A percentile compares a stretch with the other conserved stretches of the same genome.
Evolutionary conservation across 2,329 filamentous ascomycete genomes (phyloP).

Genomic region (Colletotrichum sp.): DNA sequence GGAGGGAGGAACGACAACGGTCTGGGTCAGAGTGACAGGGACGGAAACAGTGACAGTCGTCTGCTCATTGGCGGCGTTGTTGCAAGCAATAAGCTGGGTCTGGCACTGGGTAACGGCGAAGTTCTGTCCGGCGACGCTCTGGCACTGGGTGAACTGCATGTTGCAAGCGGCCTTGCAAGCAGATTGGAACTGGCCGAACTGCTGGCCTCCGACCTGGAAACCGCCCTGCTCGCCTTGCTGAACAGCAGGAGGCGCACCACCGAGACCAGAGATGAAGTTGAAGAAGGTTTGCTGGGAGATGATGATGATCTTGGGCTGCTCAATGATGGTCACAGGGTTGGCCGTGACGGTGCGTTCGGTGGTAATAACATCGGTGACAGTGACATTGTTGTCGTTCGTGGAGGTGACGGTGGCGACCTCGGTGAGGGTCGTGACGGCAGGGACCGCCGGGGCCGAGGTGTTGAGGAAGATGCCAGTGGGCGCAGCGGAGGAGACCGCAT

Average conservation of each 20-base stretch:
- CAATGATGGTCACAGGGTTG: constrained; percentile 6
- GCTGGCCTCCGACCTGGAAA: constrained; percentile 21
- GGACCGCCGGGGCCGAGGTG: constrained; percentile 10
- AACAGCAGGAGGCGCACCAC: constrained; percentile 17
- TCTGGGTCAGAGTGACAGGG: constrained; percentile 21
- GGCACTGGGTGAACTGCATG: constrained; percentile 23
- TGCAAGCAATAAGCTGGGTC: constrained; percentile 21
- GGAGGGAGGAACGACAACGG: constrained; percentile 14
- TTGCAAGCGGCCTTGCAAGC: constrained; percentile 21
- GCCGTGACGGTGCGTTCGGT: constrained; percentile 15
- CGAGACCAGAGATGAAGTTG: constrained; percentile 22
- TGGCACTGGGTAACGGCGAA: constrained; percentile 24
- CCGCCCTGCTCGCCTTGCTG: constrained; percentile 16
- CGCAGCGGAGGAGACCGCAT: background rate
- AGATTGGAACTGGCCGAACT: constrained; percentile 21
- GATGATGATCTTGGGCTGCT: constrained; percentile 20
- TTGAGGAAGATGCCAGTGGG: constrained; percentile 17
- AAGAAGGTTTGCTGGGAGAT: constrained; percentile 23
- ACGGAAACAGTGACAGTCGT: constrained; percentile 21
- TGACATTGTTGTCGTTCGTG: constrained; percentile 6
- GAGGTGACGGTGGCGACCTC: constrained; percentile 11
- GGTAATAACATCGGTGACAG: constrained; percentile 19
- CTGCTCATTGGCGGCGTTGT: constrained; percentile 13
- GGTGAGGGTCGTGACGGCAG: constrained; percentile 6
- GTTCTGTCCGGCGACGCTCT: constrained; percentile 19